Evolutionary conservation across 2,329 filamentous ascomycete species (phyloP).

Genomic region (Aspergillus piperis): DNA sequence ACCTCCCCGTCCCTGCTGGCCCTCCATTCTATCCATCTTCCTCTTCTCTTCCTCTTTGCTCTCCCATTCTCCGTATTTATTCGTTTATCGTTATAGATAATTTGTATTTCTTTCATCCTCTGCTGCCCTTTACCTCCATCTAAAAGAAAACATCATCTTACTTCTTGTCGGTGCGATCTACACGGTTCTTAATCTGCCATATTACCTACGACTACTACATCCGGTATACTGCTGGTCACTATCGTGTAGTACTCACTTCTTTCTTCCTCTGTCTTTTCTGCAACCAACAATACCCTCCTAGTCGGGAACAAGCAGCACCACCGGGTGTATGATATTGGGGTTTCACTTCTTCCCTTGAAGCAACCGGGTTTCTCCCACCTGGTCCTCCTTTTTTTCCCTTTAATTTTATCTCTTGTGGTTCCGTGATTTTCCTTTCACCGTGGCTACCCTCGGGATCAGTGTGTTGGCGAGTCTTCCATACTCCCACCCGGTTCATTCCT

Average conservation of each 20-base stretch:
- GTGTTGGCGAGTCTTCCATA: slow-evolving; percentile 37
- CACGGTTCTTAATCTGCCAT: background rate
- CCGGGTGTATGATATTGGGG: background rate
- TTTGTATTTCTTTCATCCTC: background rate
- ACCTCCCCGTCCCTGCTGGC: background rate
- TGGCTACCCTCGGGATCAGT: slow-evolving; percentile 45
- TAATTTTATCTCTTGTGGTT: slow-evolving; percentile 7
- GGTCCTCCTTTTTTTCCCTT: background rate
- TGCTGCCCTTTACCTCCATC: background rate
- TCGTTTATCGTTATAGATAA: background rate
- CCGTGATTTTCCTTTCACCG: slow-evolving; percentile 29
- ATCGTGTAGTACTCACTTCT: background rate
- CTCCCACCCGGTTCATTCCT: slow-evolving; percentile 32
- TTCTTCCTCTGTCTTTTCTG: background rate
- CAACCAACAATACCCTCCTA: background rate
- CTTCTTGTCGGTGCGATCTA: slow-evolving; percentile 7
- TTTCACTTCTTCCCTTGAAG: slow-evolving; percentile 5
- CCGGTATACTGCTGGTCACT: slow-evolving; percentile 1
- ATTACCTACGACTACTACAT: background rate
- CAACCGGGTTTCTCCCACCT: background rate
- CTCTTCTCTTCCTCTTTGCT: background rate
- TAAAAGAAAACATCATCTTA: background rate
- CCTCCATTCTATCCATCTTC: background rate
- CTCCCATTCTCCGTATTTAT: slow-evolving; percentile 8
- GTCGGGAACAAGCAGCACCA: background rate